Conservation (phyloP, 73 alveolate species). For the Durusdinium trenchii region DNA sequence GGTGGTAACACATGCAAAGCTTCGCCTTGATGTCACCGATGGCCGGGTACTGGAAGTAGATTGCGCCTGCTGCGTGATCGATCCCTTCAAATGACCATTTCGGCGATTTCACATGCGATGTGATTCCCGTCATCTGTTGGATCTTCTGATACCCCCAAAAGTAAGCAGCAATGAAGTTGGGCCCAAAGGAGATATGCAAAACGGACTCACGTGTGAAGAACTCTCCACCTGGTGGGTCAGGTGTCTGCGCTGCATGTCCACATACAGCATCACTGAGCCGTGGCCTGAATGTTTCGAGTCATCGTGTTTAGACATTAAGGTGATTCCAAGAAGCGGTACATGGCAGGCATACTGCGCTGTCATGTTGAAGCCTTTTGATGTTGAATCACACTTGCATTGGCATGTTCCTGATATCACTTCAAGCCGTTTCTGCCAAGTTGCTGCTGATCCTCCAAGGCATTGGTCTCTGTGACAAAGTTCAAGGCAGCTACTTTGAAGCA, state of each 20-base stretch:
- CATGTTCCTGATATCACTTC: too few species aligned
- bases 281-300: slow-evolving; percentile 1
- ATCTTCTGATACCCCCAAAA: background rate
- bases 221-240: slow-evolving; percentile 73
- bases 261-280: slow-evolving; percentile 80
- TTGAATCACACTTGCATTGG: too few species aligned
- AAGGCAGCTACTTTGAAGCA: slow-evolving; percentile 91
- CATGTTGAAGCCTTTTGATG: too few species aligned
- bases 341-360: too few species aligned
- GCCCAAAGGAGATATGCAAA: too few species aligned
- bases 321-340: background rate
- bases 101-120: background rate
- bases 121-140: background rate
- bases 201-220: background rate
- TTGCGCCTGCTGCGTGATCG: slow-evolving; percentile 7
- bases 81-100: background rate
- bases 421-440: background rate
- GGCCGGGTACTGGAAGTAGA: slow-evolving; percentile 60
- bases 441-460: slow-evolving; percentile 93
- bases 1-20: too few species aligned
- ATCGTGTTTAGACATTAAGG: background rate
- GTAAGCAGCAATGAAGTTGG: background rate
- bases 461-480: slow-evolving; percentile 90
- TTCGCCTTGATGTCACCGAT: slow-evolving; percentile 57
- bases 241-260: slow-evolving; percentile 79